Conservation (phyloP, 2,329 filamentous ascomycete species). For the Apiospora marii region DNA sequence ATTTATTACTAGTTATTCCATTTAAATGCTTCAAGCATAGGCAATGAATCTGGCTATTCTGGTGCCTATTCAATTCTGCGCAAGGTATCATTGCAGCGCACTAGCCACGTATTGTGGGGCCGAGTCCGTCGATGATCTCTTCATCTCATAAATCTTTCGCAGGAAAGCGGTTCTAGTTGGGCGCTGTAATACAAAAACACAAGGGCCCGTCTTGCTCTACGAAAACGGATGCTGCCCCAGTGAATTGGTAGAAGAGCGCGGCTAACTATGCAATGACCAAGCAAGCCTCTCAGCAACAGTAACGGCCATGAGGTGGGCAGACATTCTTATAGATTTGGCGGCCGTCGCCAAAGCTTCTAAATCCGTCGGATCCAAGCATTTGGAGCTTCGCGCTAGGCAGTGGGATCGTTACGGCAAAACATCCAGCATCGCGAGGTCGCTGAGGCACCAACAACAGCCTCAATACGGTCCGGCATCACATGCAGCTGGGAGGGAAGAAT, state of each 20-base stretch:
- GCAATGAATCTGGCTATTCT: too few species aligned
- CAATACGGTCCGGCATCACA: neutral
- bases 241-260: neutral
- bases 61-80: neutral
- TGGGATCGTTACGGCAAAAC: constrained; percentile 58
- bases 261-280: neutral
- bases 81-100: neutral
- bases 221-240: neutral
- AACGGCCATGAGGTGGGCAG: constrained; percentile 65
- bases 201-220: neutral
- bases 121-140: constrained; percentile 5
- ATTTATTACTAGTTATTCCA: too few species aligned
- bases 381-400: constrained; percentile 64
- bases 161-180: neutral
- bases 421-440: constrained; percentile 51
- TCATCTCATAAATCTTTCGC: neutral
- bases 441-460: constrained; percentile 37
- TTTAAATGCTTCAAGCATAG: too few species aligned
- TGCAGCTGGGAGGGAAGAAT: constrained; percentile 4
- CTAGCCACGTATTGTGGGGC: neutral
- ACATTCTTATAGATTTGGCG: constrained; percentile 72
- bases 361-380: constrained; percentile 69
- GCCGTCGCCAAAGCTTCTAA: constrained; percentile 75
- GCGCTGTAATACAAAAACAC: neutral
- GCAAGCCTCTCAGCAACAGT: constrained; percentile 20